Base-by-base conservation (phyloP, 2,329 filamentous ascomycete species). In the Xylaria sp. region DNA sequence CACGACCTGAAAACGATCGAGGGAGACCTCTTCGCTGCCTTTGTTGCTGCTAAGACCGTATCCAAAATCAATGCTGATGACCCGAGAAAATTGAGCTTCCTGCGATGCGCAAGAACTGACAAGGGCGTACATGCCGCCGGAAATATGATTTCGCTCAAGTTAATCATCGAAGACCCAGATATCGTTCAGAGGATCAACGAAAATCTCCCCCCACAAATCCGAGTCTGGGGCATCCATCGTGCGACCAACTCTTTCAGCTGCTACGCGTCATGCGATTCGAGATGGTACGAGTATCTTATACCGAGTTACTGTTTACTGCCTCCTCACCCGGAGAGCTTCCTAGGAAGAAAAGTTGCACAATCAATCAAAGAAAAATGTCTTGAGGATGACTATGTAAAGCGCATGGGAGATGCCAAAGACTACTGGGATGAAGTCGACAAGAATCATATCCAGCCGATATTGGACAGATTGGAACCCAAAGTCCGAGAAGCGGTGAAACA, bases 121-220 rank as follows among this genome's bases (percentile, higher is more conserved):
- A 99, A 98, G 83, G 96, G 96, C 61, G 95, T 98, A 1, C 95
- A 98, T 79, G 95, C 95, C 1, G 95, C 95, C 1, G 96, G 95
- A 59, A 98, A 98, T 76, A 90, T 98, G 75, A 93, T 98, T 69
- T 97, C 93, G 36, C 80, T 98, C 74, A 99, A 99, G 82, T 85
- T 99, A 73, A 98, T 99, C 74, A 90, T 97, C 54, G 95, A 98
- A 79, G 95, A 98, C 65, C 86, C 89, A 11, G 89, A 97, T 69
- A 88, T 97, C 55, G 90, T 98, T 27, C 83, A 94, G 63, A 97
- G 93, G 81, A 97, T 99, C 86, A 99, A 99, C 80, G 86, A 89
- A 39, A 83, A 92, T 63, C 85, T 99, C 45, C 92, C 91, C 1
- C 86, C 90, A 3, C 96, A 99, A 81, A 99, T 99, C 71, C 89